Evolutionary conservation across 768 basidiomycete species (phyloP), one percentile per base, ranked within the genome.

Genomic region (Russula earlei): DNA sequence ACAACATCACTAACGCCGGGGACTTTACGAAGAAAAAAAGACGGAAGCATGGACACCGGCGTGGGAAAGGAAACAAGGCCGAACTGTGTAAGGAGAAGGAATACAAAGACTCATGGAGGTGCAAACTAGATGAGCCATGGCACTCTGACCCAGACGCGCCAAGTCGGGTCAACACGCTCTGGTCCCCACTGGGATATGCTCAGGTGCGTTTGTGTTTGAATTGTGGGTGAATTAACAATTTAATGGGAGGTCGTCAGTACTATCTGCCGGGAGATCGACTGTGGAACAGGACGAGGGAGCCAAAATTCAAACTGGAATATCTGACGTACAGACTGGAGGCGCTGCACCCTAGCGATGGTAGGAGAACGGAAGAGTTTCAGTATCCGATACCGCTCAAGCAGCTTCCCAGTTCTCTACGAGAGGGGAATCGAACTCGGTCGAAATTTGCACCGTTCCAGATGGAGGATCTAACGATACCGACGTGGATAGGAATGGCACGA

Each of bases 171-270:
- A 93, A 92, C 67, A 72, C 72, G 48, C 75, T 77, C 45, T 85
- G 84, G 78, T 80, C 82, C 9, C 84, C 87, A 4, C 71, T 93
- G 40, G 90, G 90, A 43, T 96, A 85, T 73, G 83, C 87, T 47
- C 92, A 95, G 79, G 91, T 89, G 66, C 52, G 77, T 62, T 22
- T n/a, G 55, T 36, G 11, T 24, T 24, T 27, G 34, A 62, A 63
- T 63, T 38, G 62, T 45, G 31, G 27, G 44, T 0, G 38, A 24
- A 20, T 27, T 17, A 25, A 29, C 38, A 44, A 25, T 8, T 38
- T 57, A 25, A 54, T 49, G 33, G 44, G 46, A 14, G 40, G 12
- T 12, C 14, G 24, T 55, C 40, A 89, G 86, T 89, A 81, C 66
- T 83, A 79, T 66, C 68, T 92, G 43, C 84, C 84, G 0, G 69